Base-by-base conservation (phyloP, 192 early-diverging fungal species). In the Coemansia guatemalensis region DNA sequence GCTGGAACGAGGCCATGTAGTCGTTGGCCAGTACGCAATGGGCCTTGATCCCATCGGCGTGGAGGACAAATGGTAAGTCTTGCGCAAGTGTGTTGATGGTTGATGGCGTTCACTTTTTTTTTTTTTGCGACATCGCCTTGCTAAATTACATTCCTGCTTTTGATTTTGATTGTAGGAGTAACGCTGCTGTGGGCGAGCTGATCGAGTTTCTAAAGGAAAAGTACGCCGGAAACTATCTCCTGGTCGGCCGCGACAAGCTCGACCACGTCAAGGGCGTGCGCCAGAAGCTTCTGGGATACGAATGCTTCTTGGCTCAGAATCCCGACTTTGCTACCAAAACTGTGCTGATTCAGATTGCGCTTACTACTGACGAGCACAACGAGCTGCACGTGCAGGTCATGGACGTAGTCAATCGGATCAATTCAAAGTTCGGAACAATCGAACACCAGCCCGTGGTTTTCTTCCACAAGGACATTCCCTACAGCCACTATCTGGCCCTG, bases 231-330 rank as follows among this genome's bases (percentile, higher is more conserved):
- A 96, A 96, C 67, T 89, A 93, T 62, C 77, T 99, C 58, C 90
- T 99, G 67, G 90, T 97, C 47, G 95, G 94, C 0, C 84, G 95
- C 21, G 97, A 99, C 82, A 97, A 97, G 83, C 84, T 97, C 51
- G 95, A 99, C 82, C 90, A 92, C 60, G 88, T 98, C 67, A 98
- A 97, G 67, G 95, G 95, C 14, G 93, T 99, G 29, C 88, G 90
- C 30, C 95, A 99, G 75, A 97, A 98, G 81, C 73, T 99, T 69
- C 81, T 91, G 5, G 91, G 94, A 0, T 99, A 94, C 78, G 94
- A 98, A 62, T 86, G 85, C 27, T 99, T 99, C 67, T 69, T 99
- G 48, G 85, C 75, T 6, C 79, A 85, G 20, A 91, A 92, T 62
- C 95, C 97, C 2, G 92, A 99, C 68, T 98, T 92, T 89, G 88